A percentile compares a stretch with the other conserved stretches of the same genome.
Evolutionary conservation across 2,329 filamentous ascomycete genomes (phyloP).

Genomic region (Lecanicillium sp.): DNA sequence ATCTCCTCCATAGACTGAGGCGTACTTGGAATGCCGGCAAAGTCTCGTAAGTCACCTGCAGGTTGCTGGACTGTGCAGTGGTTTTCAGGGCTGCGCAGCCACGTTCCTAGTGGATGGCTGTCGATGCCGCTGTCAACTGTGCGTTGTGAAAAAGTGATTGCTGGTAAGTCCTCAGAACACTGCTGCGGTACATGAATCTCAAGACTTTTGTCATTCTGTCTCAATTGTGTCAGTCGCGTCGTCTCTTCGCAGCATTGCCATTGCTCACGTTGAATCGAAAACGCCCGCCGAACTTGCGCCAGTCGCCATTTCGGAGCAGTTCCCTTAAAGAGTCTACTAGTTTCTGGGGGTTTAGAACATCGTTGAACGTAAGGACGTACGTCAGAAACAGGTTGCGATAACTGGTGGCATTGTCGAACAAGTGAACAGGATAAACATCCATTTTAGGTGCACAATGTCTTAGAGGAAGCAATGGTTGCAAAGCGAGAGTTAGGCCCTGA

Average conservation of each 20-base stretch:
- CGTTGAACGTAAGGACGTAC: slow-evolving; percentile 1
- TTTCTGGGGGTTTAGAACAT: slow-evolving; percentile 28
- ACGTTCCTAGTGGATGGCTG: slow-evolving; percentile 30
- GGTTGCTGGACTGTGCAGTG: slow-evolving; percentile 10
- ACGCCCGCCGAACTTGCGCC: slow-evolving; percentile 35
- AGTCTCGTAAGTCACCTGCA: slow-evolving; percentile 11
- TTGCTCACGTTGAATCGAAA: slow-evolving; percentile 26
- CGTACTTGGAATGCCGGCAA: slow-evolving; percentile 7
- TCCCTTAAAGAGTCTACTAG: slow-evolving; percentile 23
- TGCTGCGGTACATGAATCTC: slow-evolving; percentile 23
- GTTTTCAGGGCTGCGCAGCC: slow-evolving; percentile 22
- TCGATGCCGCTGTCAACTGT: slow-evolving; percentile 26
- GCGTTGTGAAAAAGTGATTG: slow-evolving; percentile 31
- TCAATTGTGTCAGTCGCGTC: not conserved
- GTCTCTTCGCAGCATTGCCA: no score
- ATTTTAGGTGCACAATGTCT: not conserved
- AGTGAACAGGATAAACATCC: slow-evolving; percentile 1
- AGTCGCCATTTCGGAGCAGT: slow-evolving; percentile 29
- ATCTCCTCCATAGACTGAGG: slow-evolving; percentile 1
- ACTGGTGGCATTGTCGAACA: not conserved
- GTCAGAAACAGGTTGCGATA: slow-evolving; percentile 1
- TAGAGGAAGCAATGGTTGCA: no score
- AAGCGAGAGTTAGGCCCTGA: no score
- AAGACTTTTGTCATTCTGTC: slow-evolving; percentile 16
- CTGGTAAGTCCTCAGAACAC: slow-evolving; percentile 24